Percentiles rank a stretch among this genome's conserved stretches.
phyloP scores from a whole-genome alignment of 2,329 filamentous ascomycete species.

The Colletotrichum costaricense region DNA sequence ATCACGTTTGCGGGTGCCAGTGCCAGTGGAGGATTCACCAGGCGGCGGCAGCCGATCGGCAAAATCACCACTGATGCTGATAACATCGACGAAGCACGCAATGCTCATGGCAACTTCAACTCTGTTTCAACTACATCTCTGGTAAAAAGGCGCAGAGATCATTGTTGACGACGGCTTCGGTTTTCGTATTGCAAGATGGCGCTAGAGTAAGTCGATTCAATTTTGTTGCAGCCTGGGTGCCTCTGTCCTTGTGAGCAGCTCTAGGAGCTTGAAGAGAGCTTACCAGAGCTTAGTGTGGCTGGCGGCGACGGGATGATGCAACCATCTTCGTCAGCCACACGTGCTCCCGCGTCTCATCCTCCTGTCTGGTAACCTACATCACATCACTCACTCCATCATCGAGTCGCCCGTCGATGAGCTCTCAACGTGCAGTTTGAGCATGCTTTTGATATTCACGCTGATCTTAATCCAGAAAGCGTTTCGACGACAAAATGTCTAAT shows the following conservation, averaged over 20 bases:
- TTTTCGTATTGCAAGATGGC: slow-evolving; percentile 19
- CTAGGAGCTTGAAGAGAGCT: not conserved
- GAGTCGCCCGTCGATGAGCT: not conserved
- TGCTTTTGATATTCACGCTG: slow-evolving; percentile 1
- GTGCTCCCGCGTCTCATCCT: slow-evolving; percentile 22
- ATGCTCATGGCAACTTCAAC: slow-evolving; percentile 23
- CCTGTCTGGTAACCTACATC: not conserved
- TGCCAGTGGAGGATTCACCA: slow-evolving; percentile 17
- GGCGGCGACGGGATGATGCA: slow-evolving; percentile 32
- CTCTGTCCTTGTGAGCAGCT: slow-evolving; percentile 2
- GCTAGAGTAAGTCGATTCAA: slow-evolving; percentile 24
- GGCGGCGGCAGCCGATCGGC: slow-evolving; percentile 31
- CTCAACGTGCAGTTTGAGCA: not conserved
- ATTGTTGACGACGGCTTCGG: not conserved
- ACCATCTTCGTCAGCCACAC: slow-evolving; percentile 28
- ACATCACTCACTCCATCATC: not conserved
- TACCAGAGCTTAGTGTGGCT: slow-evolving; percentile 28
- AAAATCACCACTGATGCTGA: slow-evolving; percentile 28
- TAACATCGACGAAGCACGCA: slow-evolving; percentile 34
- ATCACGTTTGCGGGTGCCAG: slow-evolving; percentile 3
- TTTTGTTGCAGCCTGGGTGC: not conserved
- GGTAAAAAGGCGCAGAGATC: slow-evolving; percentile 16
- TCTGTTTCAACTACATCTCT: slow-evolving; percentile 33
- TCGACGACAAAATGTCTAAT: slow-evolving; percentile 49
- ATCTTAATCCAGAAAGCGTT: slow-evolving; percentile 24